phyloP scores from a whole-genome alignment of 768 basidiomycete species.

The Rhodotorula toruloides region DNA sequence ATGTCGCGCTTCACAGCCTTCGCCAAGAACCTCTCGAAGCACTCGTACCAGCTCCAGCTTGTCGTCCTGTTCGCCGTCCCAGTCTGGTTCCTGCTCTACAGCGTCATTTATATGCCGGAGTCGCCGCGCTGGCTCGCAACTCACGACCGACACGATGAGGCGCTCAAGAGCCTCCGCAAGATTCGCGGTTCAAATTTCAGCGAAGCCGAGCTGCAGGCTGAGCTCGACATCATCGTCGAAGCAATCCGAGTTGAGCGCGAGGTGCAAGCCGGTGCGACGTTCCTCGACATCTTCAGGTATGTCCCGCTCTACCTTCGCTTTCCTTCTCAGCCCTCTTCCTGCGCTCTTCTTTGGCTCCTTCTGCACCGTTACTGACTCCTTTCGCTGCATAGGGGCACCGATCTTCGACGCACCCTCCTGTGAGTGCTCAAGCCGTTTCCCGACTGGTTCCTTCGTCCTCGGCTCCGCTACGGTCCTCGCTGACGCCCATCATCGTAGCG shows the following conservation, averaged over 20 bases:
- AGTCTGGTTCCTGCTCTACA: slow-evolving; percentile 13
- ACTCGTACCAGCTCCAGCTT: slow-evolving; percentile 23
- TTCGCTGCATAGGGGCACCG: slow-evolving; percentile 10
- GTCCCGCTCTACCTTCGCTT: too few relatives aligned
- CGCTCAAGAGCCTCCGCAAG: not conserved
- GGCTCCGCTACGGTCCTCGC: too few relatives aligned
- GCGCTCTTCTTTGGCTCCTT: too few relatives aligned
- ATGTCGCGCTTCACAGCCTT: too few relatives aligned
- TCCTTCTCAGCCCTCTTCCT: too few relatives aligned
- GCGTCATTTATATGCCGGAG: slow-evolving; percentile 15
- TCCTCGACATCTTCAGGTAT: slow-evolving; percentile 24
- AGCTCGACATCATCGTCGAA: slow-evolving; percentile 7
- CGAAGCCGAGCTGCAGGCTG: slow-evolving; percentile 13
- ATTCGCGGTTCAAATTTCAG: not conserved
- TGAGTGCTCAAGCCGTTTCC: too few relatives aligned
- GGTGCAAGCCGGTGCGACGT: not conserved
- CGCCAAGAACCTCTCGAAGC: not conserved
- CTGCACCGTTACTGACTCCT: too few relatives aligned
- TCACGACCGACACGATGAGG: slow-evolving; percentile 17
- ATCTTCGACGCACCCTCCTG: slow-evolving; percentile 21
- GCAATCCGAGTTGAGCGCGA: slow-evolving; percentile 9
- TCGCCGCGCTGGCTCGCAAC: slow-evolving; percentile 34
- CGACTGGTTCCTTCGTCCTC: slow-evolving; percentile 1
- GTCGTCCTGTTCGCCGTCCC: slow-evolving; percentile 18
- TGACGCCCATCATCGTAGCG: not conserved